Evolutionary conservation across 2,329 filamentous ascomycete species (phyloP).

Genomic region (Colletotrichum tanaceti): DNA sequence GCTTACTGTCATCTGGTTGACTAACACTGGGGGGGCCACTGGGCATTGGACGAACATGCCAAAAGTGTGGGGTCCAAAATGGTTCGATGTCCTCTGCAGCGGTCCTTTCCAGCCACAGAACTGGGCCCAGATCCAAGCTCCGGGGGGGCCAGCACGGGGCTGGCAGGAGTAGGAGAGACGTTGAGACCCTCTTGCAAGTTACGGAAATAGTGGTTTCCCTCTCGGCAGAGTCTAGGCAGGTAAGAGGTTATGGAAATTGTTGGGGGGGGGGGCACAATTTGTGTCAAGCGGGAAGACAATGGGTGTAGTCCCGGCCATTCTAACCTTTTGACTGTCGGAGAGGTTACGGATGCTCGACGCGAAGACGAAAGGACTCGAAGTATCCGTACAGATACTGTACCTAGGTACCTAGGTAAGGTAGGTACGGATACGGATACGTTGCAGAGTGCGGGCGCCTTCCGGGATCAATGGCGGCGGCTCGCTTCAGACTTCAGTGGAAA

Average conservation of each 20-base stretch:
- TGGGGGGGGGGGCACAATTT: not conserved
- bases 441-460: too few relatives aligned
- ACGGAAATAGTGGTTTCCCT: slow-evolving; percentile 29
- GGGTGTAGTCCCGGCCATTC: not conserved
- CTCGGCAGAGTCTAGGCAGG: not conserved
- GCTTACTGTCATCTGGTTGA: not conserved
- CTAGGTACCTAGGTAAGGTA: too few relatives aligned
- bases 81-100: slow-evolving; percentile 28
- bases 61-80: slow-evolving; percentile 18
- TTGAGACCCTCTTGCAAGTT: slow-evolving; percentile 30
- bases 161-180: slow-evolving; percentile 19
- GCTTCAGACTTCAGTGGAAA: slow-evolving; percentile 28
- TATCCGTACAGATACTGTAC: too few relatives aligned
- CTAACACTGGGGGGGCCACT: slow-evolving; percentile 6
- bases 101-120: slow-evolving; percentile 27
- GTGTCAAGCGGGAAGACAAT: slow-evolving; percentile 9
- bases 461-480: slow-evolving; percentile 12
- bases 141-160: slow-evolving; percentile 23
- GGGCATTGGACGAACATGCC: slow-evolving; percentile 20
- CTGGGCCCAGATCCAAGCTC: slow-evolving; percentile 5
- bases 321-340: not conserved
- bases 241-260: not conserved
- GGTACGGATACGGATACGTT: slow-evolving; percentile 3
- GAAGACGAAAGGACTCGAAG: not conserved
- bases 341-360: not conserved